phyloP scores from a whole-genome alignment of 345 rosid species.

The Ceriops tagal region DNA sequence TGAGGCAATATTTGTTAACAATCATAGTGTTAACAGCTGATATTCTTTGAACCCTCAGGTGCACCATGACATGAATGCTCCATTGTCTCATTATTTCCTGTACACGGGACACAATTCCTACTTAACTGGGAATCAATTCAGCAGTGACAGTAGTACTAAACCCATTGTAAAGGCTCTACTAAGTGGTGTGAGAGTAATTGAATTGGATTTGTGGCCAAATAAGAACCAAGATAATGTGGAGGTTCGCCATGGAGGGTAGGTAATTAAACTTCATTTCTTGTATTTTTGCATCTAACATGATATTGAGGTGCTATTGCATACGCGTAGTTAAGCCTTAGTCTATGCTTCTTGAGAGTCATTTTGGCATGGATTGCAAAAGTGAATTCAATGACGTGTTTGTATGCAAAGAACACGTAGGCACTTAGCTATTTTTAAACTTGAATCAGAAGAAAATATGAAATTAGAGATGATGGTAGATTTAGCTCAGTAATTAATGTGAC shows the following conservation, averaged over 20 bases:
- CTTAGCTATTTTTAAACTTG: too few relatives aligned
- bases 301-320: too few relatives aligned
- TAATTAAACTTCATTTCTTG: background rate
- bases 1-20: too few relatives aligned
- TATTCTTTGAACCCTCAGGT: slow-evolving; percentile 39
- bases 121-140: slow-evolving; percentile 75
- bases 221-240: slow-evolving; percentile 41
- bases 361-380: too few relatives aligned
- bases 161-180: slow-evolving; percentile 60
- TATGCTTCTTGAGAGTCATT: too few relatives aligned
- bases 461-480: too few relatives aligned
- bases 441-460: too few relatives aligned
- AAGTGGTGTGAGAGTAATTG: slow-evolving; percentile 72
- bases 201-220: slow-evolving; percentile 85
- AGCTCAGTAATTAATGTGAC: too few relatives aligned
- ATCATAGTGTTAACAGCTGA: background rate
- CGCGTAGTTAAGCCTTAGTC: too few relatives aligned
- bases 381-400: too few relatives aligned
- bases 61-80: slow-evolving; percentile 62
- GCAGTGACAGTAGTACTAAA: slow-evolving; percentile 51
- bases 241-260: slow-evolving; percentile 80
- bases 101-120: slow-evolving; percentile 91
- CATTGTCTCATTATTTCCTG: slow-evolving; percentile 70
- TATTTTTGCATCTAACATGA: background rate
- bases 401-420: too few relatives aligned